Evolutionary conservation across 176 grass and related monocot genomes (phyloP), one percentile per base, ranked within the genome.

Genomic region (Rhynchospora pubera): DNA sequence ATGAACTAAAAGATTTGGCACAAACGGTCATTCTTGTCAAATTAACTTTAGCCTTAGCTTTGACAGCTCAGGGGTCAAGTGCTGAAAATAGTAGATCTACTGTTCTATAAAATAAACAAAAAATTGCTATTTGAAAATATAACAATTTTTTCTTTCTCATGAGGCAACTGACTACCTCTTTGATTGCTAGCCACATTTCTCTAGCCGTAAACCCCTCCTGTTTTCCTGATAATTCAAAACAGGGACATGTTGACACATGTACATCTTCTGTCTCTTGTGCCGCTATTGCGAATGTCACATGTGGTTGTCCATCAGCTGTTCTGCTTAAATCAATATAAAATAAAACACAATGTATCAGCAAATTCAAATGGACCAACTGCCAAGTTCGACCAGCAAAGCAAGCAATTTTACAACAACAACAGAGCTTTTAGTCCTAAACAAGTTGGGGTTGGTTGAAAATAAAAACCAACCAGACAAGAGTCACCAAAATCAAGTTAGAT

Each of bases 171-270:
- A 69, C 50, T 78, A 98, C 95, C 92, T 98, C 87, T 89, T 97
- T 97, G 51, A 97, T 87, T 66, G 79, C 73, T 64, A 83, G 85
- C 95, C 92, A 98, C 95, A 98, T 94, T 68, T 94, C 90, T 81
- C 85, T 97, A 81, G 95, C 95, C 15, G 87, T 91, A 82, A 97
- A 92, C 51, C 83, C 86, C 78, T 87, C 83, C 80, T 84, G 90
- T 56, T 80, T 88, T 88, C 85, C 90, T 62, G 90, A 94, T 85
- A 97, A 87, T 57, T 86, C 63, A 80, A 97, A 97, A 72, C 80
- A 94, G 71, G 95, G 92, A 66, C 95, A 97, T 78, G 89, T 84
- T 65, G 95, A 94, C 42, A 97, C 89, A 57, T 82, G 85, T 47
- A 97, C 62, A 76, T 81, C 85, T 64, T 89, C 83, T 80, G 89